These are phyloP conservation scores for Annulohypoxylon nitens DNA, from an alignment of 495 filamentous ascomycete species.

Conservation along the genomic window DNA sequence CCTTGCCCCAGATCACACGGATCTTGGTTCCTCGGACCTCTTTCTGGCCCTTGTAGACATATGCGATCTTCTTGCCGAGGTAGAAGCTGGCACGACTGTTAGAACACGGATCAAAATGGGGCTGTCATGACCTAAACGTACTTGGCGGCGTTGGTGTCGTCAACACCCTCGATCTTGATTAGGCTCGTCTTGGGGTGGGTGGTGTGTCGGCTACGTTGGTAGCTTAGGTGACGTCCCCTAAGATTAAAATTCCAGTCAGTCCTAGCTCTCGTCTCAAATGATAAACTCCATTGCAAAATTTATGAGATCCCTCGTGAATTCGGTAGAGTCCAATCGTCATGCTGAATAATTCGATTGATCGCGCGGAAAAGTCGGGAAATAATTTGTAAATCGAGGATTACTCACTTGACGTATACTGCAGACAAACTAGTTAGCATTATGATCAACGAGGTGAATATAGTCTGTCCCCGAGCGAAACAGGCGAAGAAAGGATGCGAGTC, in stretches of 20 bases:
- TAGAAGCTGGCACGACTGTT: constrained; percentile 74
- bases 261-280: constrained; percentile 10
- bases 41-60: constrained; percentile 93
- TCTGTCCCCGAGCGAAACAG: constrained; percentile 20
- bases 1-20: constrained; percentile 98
- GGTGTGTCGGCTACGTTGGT: constrained; percentile 88
- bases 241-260: constrained; percentile 51
- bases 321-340: not conserved
- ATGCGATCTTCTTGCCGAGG: constrained; percentile 95
- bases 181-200: constrained; percentile 87
- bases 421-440: constrained; percentile 51
- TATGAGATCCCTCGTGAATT: constrained; percentile 1
- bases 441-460: constrained; percentile 10
- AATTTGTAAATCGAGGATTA: constrained; percentile 53
- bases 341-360: constrained; percentile 6
- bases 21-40: constrained; percentile 97
- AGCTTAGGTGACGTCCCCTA: constrained; percentile 93
- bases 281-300: constrained; percentile 3
- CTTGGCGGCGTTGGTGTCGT: constrained; percentile 85
- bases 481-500: constrained; percentile 9
- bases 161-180: constrained; percentile 98
- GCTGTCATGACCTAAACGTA: constrained; percentile 60
- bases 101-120: constrained; percentile 22
- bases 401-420: constrained; percentile 95
- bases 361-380: constrained; percentile 15